Conservation (phyloP, 768 basidiomycete genomes). For the Phaffia australis region DNA sequence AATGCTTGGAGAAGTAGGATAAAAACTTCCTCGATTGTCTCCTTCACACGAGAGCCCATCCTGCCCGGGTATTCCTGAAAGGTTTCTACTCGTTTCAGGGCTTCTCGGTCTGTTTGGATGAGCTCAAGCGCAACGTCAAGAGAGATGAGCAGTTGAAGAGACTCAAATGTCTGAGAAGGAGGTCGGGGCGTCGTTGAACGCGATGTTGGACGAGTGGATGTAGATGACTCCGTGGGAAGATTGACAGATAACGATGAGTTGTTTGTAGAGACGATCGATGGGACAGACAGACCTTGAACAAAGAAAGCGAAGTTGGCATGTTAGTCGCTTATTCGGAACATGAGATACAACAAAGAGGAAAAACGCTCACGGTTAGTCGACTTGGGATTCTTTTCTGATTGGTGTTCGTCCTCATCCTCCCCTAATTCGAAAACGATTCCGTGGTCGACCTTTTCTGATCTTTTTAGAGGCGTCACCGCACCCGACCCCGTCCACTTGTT, state of each 20-base stretch:
- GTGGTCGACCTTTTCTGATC: conserved; percentile 9
- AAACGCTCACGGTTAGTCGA: not conserved
- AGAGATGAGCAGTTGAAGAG: conserved; percentile 78
- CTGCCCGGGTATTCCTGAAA: conserved; percentile 78
- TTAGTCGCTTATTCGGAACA: not conserved
- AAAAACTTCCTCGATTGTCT: conserved; percentile 90
- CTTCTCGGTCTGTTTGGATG: conserved; percentile 84
- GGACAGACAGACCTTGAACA: conserved; percentile 6
- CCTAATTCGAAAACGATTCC: conserved; percentile 27
- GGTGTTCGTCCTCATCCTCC: conserved; percentile 27
- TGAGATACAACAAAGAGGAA: not conserved
- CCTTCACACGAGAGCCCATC: conserved; percentile 74
- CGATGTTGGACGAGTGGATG: not conserved
- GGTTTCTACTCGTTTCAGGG: conserved; percentile 81
- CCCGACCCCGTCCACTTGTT: conserved; percentile 52
- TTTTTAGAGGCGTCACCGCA: conserved; percentile 7
- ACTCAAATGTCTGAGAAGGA: conserved; percentile 39
- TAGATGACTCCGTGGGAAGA: not conserved
- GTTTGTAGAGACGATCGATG: conserved; percentile 26
- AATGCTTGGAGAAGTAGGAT: conserved; percentile 69
- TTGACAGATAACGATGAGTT: conserved; percentile 26
- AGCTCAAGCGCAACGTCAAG: conserved; percentile 82
- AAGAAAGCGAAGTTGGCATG: not conserved
- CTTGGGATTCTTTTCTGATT: conserved; percentile 18
- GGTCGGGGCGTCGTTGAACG: conserved; percentile 7